Percentiles rank a stretch among this genome's conserved stretches.
Conservation (phyloP, 768 basidiomycete genomes). For the Macrolepiota albuminosa region DNA sequence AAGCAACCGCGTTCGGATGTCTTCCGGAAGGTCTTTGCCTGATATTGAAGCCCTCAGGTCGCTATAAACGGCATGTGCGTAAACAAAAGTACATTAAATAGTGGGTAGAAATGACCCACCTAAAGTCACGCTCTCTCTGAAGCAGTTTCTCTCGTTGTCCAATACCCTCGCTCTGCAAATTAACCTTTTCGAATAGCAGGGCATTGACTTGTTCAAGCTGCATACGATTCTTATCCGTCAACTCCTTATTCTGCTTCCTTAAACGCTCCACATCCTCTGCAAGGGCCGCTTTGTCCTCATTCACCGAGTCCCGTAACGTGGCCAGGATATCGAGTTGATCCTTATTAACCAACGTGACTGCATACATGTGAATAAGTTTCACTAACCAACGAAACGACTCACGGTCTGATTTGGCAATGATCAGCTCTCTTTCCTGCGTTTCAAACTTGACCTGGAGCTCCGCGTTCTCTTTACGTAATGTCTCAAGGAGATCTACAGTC, state of each 20-base stretch:
- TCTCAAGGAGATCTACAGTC: conserved; percentile 76
- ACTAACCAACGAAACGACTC: conserved; percentile 22
- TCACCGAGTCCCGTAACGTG: conserved; percentile 81
- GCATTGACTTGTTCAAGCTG: conserved; percentile 85
- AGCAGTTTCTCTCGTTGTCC: conserved; percentile 83
- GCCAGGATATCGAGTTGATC: conserved; percentile 90
- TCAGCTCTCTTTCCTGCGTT: conserved; percentile 59
- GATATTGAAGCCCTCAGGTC: conserved; percentile 74
- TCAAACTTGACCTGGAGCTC: conserved; percentile 71
- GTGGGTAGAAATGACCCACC: conserved; percentile 37
- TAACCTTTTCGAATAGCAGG: conserved; percentile 89
- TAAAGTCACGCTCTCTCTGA: conserved; percentile 80
- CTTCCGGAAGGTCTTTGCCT: conserved; percentile 78
- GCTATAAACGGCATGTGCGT: conserved; percentile 29
- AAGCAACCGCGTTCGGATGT: conserved; percentile 70
- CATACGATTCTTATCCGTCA: conserved; percentile 82
- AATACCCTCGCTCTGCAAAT: conserved; percentile 86
- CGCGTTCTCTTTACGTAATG: conserved; percentile 58
- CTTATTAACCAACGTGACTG: conserved; percentile 89
- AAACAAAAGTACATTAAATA: not conserved
- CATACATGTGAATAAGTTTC: not conserved
- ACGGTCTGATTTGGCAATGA: conserved; percentile 85
- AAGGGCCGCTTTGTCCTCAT: conserved; percentile 77
- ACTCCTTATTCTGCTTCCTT: conserved; percentile 62
- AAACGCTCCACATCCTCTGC: conserved; percentile 64